Evolutionary conservation across 805 yeast species (phyloP), one percentile per base, ranked within the genome.

Genomic region (Suhomyces sp.): DNA sequence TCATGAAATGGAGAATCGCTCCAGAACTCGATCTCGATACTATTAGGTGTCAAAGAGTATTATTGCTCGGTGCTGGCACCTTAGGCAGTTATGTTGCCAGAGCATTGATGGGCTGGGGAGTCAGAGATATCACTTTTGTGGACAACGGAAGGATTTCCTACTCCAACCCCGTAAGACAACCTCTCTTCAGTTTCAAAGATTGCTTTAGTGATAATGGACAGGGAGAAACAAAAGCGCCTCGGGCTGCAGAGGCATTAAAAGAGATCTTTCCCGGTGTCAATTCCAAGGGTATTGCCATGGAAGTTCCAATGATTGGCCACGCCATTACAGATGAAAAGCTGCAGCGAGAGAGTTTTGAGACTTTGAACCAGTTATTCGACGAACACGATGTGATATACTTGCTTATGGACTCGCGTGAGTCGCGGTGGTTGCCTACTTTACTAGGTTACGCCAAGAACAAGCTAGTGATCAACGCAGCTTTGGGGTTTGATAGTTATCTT

Each of bases 221-320:
- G 53, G 96, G 96, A 0, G 76, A 76, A 40, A 73, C 74, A n/a
- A 94, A 94, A 65, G 96, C 98, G 0, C 67, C 66, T 31, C 73
- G 84, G 6, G 98, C 98, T 0, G 94, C 97, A 0, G 76, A 72
- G 15, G 81, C 90, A 0, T 67, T 94, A 57, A 81, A 78, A 57
- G 81, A 77, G 59, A 84, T 94, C 1, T 92, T 87, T 57, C 99
- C 99, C 0, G 80, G 88, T 0, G 90, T 89, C 6, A 72, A 80
- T 24, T 71, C 91, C 0, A 53, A 62, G 6, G 98, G 97, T 0
- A 66, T 74, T 47, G 71, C 73, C 29, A 59, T 94, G 29, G 93
- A 87, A 55, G 88, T 94, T 3, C 98, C 99, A 1, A 94, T 94
- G 99, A 88, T 91, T 22, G 99, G 98, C 0, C 99, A 94, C 66